Conservation (phyloP, 352 stramenopile genomes). For the Blastocystis sp. region DNA sequence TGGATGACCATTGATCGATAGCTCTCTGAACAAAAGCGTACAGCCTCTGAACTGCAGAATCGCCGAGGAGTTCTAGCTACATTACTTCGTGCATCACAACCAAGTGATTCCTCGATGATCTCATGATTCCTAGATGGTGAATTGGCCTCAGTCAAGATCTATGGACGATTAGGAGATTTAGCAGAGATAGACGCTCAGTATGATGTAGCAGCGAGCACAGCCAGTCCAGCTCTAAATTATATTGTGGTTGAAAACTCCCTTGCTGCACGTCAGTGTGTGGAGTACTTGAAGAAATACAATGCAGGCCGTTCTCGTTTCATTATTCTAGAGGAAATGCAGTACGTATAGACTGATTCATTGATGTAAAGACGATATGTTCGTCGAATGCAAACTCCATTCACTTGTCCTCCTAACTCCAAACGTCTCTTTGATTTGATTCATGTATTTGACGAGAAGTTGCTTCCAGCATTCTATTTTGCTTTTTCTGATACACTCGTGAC, state of each 20-base stretch:
- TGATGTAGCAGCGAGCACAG: constrained; percentile 93
- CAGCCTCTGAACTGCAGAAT: neutral
- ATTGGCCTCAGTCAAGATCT: constrained; percentile 75
- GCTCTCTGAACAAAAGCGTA: neutral
- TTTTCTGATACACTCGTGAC: constrained; percentile 93
- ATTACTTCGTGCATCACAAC: neutral
- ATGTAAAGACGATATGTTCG: constrained; percentile 66
- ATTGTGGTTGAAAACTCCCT: constrained; percentile 91
- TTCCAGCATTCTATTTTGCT: constrained; percentile 87
- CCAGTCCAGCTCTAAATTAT: constrained; percentile 86
- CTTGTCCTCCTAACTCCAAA: constrained; percentile 67
- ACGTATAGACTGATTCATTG: constrained; percentile 66
- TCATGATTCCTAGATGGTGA: neutral
- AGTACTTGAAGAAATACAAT: constrained; percentile 86
- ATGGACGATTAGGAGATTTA: constrained; percentile 89
- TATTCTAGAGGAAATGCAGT: constrained; percentile 90
- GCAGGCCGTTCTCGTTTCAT: constrained; percentile 90
- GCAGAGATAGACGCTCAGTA: constrained; percentile 87
- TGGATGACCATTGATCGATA: neutral
- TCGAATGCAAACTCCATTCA: constrained; percentile 62
- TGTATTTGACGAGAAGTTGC: constrained; percentile 78
- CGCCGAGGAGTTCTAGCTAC: neutral
- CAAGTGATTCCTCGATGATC: neutral
- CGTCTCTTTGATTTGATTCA: constrained; percentile 80
- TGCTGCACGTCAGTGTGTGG: constrained; percentile 85